Evolutionary conservation across 257 asterid genomes (phyloP), one percentile per base, ranked within the genome.

Genomic region (Avicennia marina): DNA sequence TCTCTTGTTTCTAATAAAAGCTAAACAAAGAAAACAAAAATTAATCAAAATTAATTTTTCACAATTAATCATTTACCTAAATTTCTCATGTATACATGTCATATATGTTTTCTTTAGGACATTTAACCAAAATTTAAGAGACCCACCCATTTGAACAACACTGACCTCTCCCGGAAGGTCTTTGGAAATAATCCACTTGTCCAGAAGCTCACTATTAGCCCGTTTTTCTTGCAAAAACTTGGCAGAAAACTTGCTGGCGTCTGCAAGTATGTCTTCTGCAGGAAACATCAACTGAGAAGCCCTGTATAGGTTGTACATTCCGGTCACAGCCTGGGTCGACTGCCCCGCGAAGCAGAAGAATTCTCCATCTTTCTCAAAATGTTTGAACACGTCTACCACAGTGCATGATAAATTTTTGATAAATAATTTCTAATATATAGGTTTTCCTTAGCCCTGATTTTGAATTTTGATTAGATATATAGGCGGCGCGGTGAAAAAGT

Each of bases 161-260:
- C 52, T 4, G 19, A 91, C 98, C 98, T 93, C 98, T 4, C 95
- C 95, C 0, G 95, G 89, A 36, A 93, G 79, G 53, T 93, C 95
- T 62, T 93, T 93, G 48, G 95, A 76, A 0, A 93, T 93, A 19
- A 93, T 83, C 98, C 98, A 93, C 58, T 93, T 93, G 49, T 93
- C 98, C 2, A 83, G 17, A 1, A 93, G 81, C 46, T 81, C 73
- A 67, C 82, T 75, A 8, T 57, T 65, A 21, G 76, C 83, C 20
- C 76, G 58, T 48, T 89, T 88, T 12, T 67, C 67, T 9, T 43
- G 76, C 54, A 93, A 67, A 54, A 83, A 93, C 0, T 53, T 63
- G 11, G 67, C 41, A 0, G 98, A 65, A 56, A 78, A 93, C 1
- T 46, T 53, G 1, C 65, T 71, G 6, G 94, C 97, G 3, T 71